These are phyloP conservation scores for Linnemannia exigua DNA, from an alignment of 192 early-diverging fungal genomes.

Conservation along the genomic window DNA sequence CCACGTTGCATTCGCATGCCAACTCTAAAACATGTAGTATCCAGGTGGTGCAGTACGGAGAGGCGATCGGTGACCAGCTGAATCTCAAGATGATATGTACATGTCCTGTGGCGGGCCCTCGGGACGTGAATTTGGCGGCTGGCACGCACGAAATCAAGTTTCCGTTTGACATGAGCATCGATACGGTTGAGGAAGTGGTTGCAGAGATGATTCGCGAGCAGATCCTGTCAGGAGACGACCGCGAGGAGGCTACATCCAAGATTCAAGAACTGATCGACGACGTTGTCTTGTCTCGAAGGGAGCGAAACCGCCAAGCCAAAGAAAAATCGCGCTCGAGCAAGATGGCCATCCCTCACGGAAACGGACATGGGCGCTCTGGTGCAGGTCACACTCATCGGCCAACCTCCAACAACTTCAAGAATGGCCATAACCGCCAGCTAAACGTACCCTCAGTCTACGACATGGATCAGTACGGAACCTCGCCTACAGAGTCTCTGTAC, in stretches of 20 bases:
- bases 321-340: neutral
- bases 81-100: slow-evolving; percentile 55
- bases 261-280: slow-evolving; percentile 54
- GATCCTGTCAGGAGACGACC: slow-evolving; percentile 52
- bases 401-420: slow-evolving; percentile 10
- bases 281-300: slow-evolving; percentile 21
- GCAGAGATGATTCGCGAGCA: slow-evolving; percentile 69
- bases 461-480: slow-evolving; percentile 50
- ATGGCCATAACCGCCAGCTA: slow-evolving; percentile 37
- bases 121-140: slow-evolving; percentile 51
- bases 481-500: slow-evolving; percentile 34
- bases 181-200: slow-evolving; percentile 83
- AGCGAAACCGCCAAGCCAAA: slow-evolving; percentile 19
- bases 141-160: slow-evolving; percentile 77
- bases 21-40: slow-evolving; percentile 62
- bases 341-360: neutral
- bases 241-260: slow-evolving; percentile 37
- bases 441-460: slow-evolving; percentile 32
- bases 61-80: slow-evolving; percentile 56
- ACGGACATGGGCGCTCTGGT: neutral
- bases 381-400: slow-evolving; percentile 20
- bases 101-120: slow-evolving; percentile 55
- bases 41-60: slow-evolving; percentile 67
- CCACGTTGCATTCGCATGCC: slow-evolving; percentile 61
- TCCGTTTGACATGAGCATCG: slow-evolving; percentile 73